phyloP scores from a whole-genome alignment of 768 basidiomycete genomes.

The Glaciozyma martinii region DNA sequence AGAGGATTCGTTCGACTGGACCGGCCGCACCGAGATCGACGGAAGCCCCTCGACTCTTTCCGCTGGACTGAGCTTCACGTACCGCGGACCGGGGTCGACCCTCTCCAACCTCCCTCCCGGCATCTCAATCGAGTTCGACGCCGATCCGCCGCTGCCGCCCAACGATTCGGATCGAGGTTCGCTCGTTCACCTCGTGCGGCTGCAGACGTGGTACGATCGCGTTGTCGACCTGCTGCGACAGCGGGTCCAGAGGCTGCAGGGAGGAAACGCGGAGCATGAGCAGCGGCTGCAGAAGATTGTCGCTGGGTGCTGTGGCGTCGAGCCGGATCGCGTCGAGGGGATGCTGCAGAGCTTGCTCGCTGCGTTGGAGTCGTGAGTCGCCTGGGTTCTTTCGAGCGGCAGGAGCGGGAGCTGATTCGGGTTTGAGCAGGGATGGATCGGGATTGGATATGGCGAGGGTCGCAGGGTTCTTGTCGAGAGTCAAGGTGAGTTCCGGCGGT shows the following conservation, averaged over 20 bases:
- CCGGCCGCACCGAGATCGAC: conserved; percentile 56
- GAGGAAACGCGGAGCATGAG: conserved; percentile 79
- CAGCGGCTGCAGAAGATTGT: conserved; percentile 71
- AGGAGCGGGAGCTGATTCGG: no score
- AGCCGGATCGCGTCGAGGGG: conserved; percentile 83
- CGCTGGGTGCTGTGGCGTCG: conserved; percentile 74
- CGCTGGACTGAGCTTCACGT: conserved; percentile 51
- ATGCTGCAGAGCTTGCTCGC: conserved; percentile 76
- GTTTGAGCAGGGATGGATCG: conserved; percentile 55
- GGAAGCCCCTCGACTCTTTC: conserved; percentile 40
- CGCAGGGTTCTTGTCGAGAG: conserved; percentile 86
- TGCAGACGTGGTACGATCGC: conserved; percentile 74
- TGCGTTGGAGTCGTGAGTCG: conserved; percentile 54
- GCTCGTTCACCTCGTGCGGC: conserved; percentile 61
- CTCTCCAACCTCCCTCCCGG: conserved; percentile 58
- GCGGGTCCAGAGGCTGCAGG: conserved; percentile 61
- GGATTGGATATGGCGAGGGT: conserved; percentile 74
- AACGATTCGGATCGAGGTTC: conserved; percentile 40
- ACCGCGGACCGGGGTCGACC: conserved; percentile 58
- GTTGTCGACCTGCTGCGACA: conserved; percentile 65
- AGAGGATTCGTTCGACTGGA: conserved; percentile 81
- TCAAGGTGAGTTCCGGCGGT: conserved; percentile 35
- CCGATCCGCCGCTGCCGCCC: conserved; percentile 62
- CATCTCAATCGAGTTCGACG: conserved; percentile 56
- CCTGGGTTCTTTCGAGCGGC: not conserved